Evolutionary conservation across 176 grass and related monocot genomes (phyloP).

Genomic region (Rhynchospora tenuis): DNA sequence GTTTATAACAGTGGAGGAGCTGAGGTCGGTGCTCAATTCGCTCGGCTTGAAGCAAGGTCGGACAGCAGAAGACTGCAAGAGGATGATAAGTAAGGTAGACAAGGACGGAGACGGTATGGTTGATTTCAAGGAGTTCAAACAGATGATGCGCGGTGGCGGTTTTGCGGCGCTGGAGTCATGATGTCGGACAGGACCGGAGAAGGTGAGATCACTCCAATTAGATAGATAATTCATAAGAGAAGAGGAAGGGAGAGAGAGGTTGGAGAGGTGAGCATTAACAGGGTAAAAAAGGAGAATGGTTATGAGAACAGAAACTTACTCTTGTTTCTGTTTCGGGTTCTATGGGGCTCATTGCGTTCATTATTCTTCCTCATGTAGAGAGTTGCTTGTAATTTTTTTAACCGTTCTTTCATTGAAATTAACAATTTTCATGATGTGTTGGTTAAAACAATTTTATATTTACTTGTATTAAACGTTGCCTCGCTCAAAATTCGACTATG

Average conservation of each 20-base stretch:
- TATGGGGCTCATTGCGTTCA: background rate
- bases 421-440: background rate
- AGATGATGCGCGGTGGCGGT: constrained; percentile 70
- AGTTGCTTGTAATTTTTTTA: background rate
- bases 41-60: constrained; percentile 62
- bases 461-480: background rate
- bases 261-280: background rate
- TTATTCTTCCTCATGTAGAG: background rate
- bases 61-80: constrained; percentile 49
- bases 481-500: no score
- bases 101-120: constrained; percentile 69
- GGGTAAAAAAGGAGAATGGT: background rate
- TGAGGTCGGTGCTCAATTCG: constrained; percentile 57
- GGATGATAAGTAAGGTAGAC: constrained; percentile 68
- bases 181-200: background rate
- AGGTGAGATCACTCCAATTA: background rate
- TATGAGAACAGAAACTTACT: background rate
- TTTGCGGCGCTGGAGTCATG: constrained; percentile 44
- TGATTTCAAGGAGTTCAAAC: constrained; percentile 68
- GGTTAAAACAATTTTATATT: background rate
- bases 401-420: constrained; percentile 12
- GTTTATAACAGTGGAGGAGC: constrained; percentile 77
- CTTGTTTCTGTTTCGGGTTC: background rate
- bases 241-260: background rate
- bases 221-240: constrained; percentile 8